Evolutionary conservation across 106 monocot genomes (phyloP).

Genomic region (Xerophyta viscosa): DNA sequence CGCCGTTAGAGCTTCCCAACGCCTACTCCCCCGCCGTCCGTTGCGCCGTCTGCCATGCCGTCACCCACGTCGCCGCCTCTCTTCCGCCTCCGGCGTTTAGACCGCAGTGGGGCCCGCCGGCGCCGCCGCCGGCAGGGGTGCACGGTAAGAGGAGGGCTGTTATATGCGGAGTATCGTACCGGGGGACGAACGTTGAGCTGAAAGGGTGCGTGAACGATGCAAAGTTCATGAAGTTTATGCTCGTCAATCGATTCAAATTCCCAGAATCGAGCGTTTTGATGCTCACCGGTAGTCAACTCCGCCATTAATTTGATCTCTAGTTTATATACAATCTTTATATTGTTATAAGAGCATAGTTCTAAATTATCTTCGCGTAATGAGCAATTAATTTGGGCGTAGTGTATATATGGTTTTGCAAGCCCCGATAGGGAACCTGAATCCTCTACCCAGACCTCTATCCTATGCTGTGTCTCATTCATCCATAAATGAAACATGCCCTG

Average conservation of each 20-base stretch:
- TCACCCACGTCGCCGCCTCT: conserved; percentile 30
- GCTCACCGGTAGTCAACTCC: conserved; percentile 38
- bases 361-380: too few species aligned
- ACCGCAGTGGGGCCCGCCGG: conserved; percentile 1
- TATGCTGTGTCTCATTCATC: too few species aligned
- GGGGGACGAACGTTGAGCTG: conserved; percentile 34
- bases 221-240: conserved; percentile 64
- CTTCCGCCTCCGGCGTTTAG: neutral
- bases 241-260: conserved; percentile 37
- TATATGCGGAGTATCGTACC: conserved; percentile 57
- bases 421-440: too few species aligned
- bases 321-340: too few species aligned
- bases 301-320: too few species aligned
- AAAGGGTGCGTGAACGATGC: conserved; percentile 66
- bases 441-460: too few species aligned
- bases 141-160: conserved; percentile 60
- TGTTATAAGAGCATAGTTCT: too few species aligned
- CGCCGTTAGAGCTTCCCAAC: conserved; percentile 28
- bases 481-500: too few species aligned
- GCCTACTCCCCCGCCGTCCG: conserved; percentile 31
- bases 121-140: conserved; percentile 11
- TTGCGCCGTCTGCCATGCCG: conserved; percentile 37
- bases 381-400: too few species aligned
- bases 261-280: conserved; percentile 48
- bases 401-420: too few species aligned